Conservation (phyloP, 176 grass and related monocot species). For the Rhynchospora breviuscula region DNA sequence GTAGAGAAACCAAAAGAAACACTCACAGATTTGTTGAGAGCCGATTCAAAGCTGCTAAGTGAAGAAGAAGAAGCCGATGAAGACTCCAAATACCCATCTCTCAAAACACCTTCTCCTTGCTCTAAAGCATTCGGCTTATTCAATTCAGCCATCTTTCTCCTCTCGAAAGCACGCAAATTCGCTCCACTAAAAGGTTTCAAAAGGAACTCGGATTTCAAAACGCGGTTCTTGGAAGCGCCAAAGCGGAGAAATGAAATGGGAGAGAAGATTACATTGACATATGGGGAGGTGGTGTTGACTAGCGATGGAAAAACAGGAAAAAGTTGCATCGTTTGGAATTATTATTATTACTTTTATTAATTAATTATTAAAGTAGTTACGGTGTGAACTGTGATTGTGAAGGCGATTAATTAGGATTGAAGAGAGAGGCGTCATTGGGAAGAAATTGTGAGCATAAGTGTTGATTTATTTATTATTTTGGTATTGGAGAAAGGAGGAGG, state of each 20-base stretch:
- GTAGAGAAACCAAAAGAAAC: not conserved
- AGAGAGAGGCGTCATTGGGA: not conserved
- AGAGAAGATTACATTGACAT: constrained; percentile 10
- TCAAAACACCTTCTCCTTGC: constrained; percentile 26
- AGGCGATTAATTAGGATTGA: not conserved
- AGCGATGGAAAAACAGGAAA: not conserved
- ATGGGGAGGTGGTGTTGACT: not conserved
- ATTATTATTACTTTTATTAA: not conserved
- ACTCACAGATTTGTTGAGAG: constrained; percentile 30
- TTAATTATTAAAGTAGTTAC: not conserved
- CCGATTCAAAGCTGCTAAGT: constrained; percentile 1
- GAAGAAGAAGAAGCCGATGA: not conserved
- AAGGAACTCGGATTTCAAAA: not conserved
- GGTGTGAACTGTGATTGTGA: no score
- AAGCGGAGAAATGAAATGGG: not conserved
- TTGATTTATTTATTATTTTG: not conserved
- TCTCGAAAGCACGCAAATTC: not conserved
- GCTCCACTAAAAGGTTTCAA: not conserved
- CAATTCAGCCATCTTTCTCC: constrained; percentile 26
- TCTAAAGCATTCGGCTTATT: constrained; percentile 1
- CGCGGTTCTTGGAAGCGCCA: constrained; percentile 10
- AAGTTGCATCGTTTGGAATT: constrained; percentile 20
- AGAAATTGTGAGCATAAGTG: not conserved
- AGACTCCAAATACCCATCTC: not conserved
- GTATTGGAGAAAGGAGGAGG: not conserved